Conservation (phyloP, 73 alveolate species). For the Paramecium sexaurelia region DNA sequence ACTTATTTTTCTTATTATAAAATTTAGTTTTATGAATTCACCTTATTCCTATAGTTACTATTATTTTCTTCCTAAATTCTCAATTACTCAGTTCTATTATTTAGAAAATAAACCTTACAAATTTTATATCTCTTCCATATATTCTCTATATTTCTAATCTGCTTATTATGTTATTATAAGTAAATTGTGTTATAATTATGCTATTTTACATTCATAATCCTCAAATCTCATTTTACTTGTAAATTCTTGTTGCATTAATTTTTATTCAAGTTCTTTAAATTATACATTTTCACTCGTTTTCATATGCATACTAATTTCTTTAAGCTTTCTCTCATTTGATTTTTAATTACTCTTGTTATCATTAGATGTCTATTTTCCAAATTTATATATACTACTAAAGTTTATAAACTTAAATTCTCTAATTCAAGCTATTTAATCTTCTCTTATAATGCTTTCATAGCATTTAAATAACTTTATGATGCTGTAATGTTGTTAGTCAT, state of each 20-base stretch:
- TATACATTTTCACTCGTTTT: background rate
- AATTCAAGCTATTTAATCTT: background rate
- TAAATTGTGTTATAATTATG: background rate
- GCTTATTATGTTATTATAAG: background rate
- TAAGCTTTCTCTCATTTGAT: background rate
- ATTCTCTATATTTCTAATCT: background rate
- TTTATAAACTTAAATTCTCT: background rate
- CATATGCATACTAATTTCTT: background rate
- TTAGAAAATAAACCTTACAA: background rate
- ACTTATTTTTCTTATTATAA: background rate
- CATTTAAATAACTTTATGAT: slow-evolving; percentile 22
- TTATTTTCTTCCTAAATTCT: background rate
- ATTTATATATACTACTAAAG: background rate
- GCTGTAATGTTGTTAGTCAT: background rate
- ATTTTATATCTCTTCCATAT: background rate
- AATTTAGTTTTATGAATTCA: background rate
- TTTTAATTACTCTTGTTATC: background rate
- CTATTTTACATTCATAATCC: background rate
- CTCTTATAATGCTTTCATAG: slow-evolving; percentile 44
- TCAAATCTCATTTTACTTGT: background rate
- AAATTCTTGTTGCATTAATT: background rate
- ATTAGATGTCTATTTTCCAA: background rate
- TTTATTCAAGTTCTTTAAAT: background rate
- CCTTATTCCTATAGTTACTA: background rate
- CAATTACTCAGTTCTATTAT: background rate